phyloP scores from a whole-genome alignment of 257 asterid species.

The Marsdenia floribunda region DNA sequence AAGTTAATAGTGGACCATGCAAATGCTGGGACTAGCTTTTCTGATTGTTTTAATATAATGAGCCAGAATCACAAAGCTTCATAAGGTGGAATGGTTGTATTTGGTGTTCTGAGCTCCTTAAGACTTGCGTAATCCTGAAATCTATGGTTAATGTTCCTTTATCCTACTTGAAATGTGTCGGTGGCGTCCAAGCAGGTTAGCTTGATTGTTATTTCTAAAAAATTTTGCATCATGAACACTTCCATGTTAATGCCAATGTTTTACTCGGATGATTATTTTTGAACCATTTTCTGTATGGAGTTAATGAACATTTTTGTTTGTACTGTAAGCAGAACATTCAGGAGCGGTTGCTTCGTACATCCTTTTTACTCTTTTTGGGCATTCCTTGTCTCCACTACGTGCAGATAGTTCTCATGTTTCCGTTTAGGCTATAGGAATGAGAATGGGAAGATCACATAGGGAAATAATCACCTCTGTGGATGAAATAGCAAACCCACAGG shows the following conservation, averaged over 20 bases:
- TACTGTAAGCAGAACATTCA: no score
- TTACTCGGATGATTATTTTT: no score
- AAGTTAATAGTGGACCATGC: neutral
- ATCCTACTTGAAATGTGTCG: neutral
- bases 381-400: no score
- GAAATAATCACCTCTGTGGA: no score
- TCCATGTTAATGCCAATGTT: neutral
- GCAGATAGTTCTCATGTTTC: no score
- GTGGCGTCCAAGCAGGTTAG: neutral
- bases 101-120: neutral
- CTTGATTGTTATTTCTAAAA: neutral
- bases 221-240: neutral
- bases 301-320: no score
- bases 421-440: no score
- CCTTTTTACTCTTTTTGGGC: no score
- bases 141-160: neutral
- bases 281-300: no score
- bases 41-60: neutral
- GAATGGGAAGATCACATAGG: neutral
- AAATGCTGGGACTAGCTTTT: neutral
- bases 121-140: neutral
- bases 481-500: no score
- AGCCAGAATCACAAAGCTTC: neutral
- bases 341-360: no score
- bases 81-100: neutral